Conservation (phyloP, 1,284 basidiomycete species). For the Heliocybe sulcata region DNA sequence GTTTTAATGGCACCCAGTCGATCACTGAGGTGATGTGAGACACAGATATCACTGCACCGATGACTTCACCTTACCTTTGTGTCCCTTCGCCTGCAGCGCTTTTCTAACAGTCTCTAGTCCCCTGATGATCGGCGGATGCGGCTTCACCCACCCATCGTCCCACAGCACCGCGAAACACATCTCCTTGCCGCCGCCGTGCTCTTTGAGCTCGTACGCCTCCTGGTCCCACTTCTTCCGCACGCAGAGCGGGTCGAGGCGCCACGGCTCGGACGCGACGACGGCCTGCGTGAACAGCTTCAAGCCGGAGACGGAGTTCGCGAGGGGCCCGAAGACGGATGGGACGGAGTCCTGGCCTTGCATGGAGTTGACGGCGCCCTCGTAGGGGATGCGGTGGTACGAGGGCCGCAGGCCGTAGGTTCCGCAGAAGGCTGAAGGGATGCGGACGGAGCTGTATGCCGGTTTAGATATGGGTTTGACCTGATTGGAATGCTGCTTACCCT, state of each 20-base stretch:
- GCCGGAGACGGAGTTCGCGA: slow-evolving; percentile 38
- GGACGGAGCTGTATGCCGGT: slow-evolving; percentile 28
- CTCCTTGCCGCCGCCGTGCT: slow-evolving; percentile 35
- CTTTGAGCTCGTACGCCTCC: slow-evolving; percentile 29
- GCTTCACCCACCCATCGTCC: slow-evolving; percentile 42
- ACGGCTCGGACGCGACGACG: slow-evolving; percentile 36
- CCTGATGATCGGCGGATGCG: slow-evolving; percentile 42
- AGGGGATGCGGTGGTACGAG: slow-evolving; percentile 47
- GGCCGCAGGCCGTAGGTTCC: slow-evolving; percentile 49
- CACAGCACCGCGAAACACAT: slow-evolving; percentile 37
- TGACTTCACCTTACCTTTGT: slow-evolving; percentile 25
- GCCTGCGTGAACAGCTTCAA: slow-evolving; percentile 42
- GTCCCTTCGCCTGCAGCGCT: slow-evolving; percentile 41
- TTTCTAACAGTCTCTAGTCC: slow-evolving; percentile 38
- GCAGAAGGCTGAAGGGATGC: slow-evolving; percentile 47
- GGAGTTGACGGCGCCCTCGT: slow-evolving; percentile 35
- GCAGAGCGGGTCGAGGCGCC: slow-evolving; percentile 43
- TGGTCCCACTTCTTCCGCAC: slow-evolving; percentile 42
- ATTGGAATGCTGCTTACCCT: slow-evolving; percentile 29
- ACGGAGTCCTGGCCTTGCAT: slow-evolving; percentile 47
- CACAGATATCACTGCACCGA: not conserved
- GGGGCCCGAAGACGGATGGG: slow-evolving; percentile 49
- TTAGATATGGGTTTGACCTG: not conserved
- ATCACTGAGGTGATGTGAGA: slow-evolving; percentile 25
- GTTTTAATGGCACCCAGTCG: slow-evolving; percentile 43